These are phyloP conservation scores for Coemansia biformis DNA, from an alignment of 192 early-diverging fungal species.

Conservation along the genomic window DNA sequence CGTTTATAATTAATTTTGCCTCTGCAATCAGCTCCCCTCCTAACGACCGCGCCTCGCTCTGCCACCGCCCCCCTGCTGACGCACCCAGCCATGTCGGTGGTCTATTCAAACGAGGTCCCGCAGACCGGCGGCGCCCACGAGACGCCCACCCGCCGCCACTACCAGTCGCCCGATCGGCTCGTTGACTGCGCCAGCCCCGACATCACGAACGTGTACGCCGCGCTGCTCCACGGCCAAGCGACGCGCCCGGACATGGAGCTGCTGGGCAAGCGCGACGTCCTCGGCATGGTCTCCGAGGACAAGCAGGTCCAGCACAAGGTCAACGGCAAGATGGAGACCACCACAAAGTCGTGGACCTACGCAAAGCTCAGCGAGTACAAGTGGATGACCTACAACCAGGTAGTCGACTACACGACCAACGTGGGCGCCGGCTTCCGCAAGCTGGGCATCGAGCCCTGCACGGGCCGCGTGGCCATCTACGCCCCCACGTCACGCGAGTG, in stretches of 20 bases:
- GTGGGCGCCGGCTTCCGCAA: slow-evolving; percentile 33
- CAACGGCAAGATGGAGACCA: slow-evolving; percentile 48
- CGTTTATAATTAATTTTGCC: too few relatives aligned
- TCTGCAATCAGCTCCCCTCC: too few relatives aligned
- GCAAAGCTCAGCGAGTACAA: slow-evolving; percentile 69
- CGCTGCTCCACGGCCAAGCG: slow-evolving; percentile 23
- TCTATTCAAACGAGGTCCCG: slow-evolving; percentile 30
- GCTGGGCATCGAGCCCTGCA: slow-evolving; percentile 34
- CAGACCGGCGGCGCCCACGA: slow-evolving; percentile 25
- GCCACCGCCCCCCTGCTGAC: too few relatives aligned
- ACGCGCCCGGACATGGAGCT: slow-evolving; percentile 9
- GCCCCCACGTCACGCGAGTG: slow-evolving; percentile 58
- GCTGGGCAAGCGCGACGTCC: slow-evolving; percentile 45
- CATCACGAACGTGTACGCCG: slow-evolving; percentile 33
- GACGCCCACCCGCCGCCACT: slow-evolving; percentile 37
- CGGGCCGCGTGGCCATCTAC: slow-evolving; percentile 58
- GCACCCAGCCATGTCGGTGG: slow-evolving; percentile 18
- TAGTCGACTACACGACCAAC: slow-evolving; percentile 22
- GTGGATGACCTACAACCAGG: slow-evolving; percentile 46
- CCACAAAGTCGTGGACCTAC: slow-evolving; percentile 85
- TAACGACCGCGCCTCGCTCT: too few relatives aligned
- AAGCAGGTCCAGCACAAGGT: slow-evolving; percentile 40
- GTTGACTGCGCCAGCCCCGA: slow-evolving; percentile 31
- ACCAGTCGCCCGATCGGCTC: slow-evolving; percentile 24
- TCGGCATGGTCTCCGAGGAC: slow-evolving; percentile 42